A percentile compares a stretch with the other conserved stretches of the same genome.
These are phyloP conservation scores for Pseudonectria foliicola DNA, from an alignment of 2,329 filamentous ascomycete genomes.

Conservation along the genomic window DNA sequence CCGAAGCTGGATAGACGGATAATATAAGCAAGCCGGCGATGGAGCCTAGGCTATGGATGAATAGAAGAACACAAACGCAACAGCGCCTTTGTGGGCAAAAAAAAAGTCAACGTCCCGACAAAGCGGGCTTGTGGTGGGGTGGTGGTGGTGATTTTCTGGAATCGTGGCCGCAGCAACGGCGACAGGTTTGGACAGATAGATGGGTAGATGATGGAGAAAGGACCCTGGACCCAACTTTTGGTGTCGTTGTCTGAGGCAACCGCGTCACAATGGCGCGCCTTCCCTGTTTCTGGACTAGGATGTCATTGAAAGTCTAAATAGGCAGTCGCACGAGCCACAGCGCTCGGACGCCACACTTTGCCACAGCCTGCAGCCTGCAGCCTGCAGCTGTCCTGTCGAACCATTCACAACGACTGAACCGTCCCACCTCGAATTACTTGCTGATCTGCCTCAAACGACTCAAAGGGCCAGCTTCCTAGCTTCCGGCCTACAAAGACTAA, in stretches of 20 bases:
- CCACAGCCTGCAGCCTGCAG: conserved; percentile 5
- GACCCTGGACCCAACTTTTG: conserved; percentile 28
- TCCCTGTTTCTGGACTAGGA: conserved; percentile 17
- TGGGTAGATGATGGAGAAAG: conserved; percentile 18
- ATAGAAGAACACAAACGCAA: conserved; percentile 1
- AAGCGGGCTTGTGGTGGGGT: neutral
- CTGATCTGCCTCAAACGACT: conserved; percentile 4
- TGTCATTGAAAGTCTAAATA: neutral
- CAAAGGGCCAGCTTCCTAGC: too few species aligned
- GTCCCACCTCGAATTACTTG: conserved; percentile 9
- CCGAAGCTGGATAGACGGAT: too few species aligned
- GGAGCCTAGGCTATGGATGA: conserved; percentile 7
- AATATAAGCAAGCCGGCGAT: conserved; percentile 10
- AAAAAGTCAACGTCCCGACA: neutral
- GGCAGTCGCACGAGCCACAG: conserved; percentile 2
- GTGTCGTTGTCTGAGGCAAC: conserved; percentile 36
- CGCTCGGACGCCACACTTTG: neutral
- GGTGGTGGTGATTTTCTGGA: neutral
- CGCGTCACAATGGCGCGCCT: conserved; percentile 8
- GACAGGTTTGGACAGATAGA: neutral
- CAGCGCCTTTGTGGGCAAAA: too few species aligned
- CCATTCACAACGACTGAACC: conserved; percentile 6
- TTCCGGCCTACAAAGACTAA: neutral
- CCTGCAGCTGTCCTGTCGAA: conserved; percentile 4
- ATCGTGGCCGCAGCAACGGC: neutral